Evolutionary conservation across 2,329 filamentous ascomycete genomes (phyloP), one percentile per base, ranked within the genome.

Genomic region (Aspergillus costaricaensis): DNA sequence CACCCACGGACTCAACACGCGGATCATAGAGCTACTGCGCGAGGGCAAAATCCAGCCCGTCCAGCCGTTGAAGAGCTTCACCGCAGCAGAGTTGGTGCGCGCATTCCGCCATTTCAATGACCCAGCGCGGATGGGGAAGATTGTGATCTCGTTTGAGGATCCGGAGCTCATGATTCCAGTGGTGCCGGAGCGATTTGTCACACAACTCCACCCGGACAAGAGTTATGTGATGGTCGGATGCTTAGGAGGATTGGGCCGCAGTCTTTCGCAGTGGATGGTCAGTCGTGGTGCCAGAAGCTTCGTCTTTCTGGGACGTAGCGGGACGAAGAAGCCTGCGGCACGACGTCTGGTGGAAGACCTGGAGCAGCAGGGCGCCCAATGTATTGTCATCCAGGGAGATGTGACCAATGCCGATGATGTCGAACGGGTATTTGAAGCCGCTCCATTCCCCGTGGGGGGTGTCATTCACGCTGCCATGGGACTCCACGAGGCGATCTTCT

Each of bases 161-260:
- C 38, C 44, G 6, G 43, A 19, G 7, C 38, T 15, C 19, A 44
- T n/a, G 36, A 39, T 55, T 30, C 48, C 44, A 30, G 21, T 59
- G 49, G 52, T 55, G 17, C 44, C 54, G 9, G 38, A 48, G 30
- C 49, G 39, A 5, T 41, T 44, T 25, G 21, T 12, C 9, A 55
- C 50, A 23, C 47, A 25, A 17, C 50, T 57, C 5, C 39, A 58
- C 25, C 36, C 58, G 4, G 66, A 79, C n/a, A 76, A 73, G 1
- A 82, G 83, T 1, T 87, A 87, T 57, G 62, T 86, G 4, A 71
- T 87, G 2, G 77, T 79, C 2, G 85, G 85, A 5, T 82, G 84
- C 0, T 74, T 86, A 0, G 84, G 84, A 5, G 85, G 84, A 1
- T 75, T 87, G 1, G 85, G 85, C 0, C 76, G 78, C 19, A 80